Conservation (phyloP, 805 yeast species). For the Metschnikowia reukaufii region DNA sequence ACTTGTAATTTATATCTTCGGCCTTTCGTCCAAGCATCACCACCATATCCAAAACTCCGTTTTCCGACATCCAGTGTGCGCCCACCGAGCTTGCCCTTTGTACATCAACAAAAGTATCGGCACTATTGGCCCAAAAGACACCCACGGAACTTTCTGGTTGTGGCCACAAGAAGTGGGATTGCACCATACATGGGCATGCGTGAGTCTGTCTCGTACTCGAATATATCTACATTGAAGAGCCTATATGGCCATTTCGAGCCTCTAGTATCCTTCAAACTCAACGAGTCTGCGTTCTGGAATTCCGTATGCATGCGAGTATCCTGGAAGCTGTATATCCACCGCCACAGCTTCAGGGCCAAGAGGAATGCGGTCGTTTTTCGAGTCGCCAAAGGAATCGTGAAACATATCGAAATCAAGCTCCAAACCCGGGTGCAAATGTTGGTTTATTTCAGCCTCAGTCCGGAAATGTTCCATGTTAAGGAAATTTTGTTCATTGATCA, state of each 20-base stretch:
- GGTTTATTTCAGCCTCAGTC: conserved; percentile 28
- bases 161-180: conserved; percentile 82
- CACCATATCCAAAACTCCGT: conserved; percentile 77
- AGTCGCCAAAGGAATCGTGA: conserved; percentile 68
- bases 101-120: conserved; percentile 89
- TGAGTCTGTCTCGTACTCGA: conserved; percentile 84
- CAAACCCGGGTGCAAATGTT: conserved; percentile 39
- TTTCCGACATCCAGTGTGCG: conserved; percentile 94
- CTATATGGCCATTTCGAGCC: conserved; percentile 70
- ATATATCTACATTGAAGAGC: conserved; percentile 88
- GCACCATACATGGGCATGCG: conserved; percentile 93
- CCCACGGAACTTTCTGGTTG: conserved; percentile 63
- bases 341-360: conserved; percentile 91
- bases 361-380: conserved; percentile 62
- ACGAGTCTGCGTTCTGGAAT: conserved; percentile 88
- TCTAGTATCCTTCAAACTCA: conserved; percentile 70
- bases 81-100: conserved; percentile 39
- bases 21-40: conserved; percentile 63
- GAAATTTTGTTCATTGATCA: conserved; percentile 66
- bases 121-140: conserved; percentile 87
- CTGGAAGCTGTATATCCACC: conserved; percentile 66
- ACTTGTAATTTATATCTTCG: conserved; percentile 54
- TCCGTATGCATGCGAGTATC: conserved; percentile 74
- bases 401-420: conserved; percentile 71
- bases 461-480: conserved; percentile 85